phyloP scores from a whole-genome alignment of 108 stramenopile genomes.

The Cylindrotheca fusiformis region DNA sequence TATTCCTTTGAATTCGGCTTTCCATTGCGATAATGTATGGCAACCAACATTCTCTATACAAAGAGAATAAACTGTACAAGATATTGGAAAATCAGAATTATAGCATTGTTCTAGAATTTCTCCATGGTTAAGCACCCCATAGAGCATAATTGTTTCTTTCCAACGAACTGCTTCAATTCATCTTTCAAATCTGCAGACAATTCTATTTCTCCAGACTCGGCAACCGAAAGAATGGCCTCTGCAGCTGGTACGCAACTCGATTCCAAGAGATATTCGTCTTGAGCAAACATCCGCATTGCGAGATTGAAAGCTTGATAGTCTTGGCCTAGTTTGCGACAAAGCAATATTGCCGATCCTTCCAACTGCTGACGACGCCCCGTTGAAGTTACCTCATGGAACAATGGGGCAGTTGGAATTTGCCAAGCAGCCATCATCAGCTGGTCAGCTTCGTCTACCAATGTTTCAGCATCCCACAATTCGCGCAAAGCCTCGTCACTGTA shows the following conservation, averaged over 20 bases:
- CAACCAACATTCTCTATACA: no score
- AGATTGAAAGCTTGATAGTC: constrained; percentile 37
- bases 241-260: constrained; percentile 28
- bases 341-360: constrained; percentile 39
- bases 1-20: no score
- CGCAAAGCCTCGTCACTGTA: constrained; percentile 31
- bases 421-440: constrained; percentile 33
- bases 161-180: neutral
- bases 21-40: no score
- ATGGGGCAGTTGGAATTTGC: constrained; percentile 27
- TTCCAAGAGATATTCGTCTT: constrained; percentile 60
- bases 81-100: no score
- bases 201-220: neutral
- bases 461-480: constrained; percentile 44
- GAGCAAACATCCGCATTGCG: constrained; percentile 55
- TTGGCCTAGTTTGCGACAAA: constrained; percentile 23
- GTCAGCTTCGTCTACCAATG: constrained; percentile 41
- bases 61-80: no score
- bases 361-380: constrained; percentile 55
- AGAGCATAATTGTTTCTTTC: neutral
- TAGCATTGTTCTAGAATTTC: no score
- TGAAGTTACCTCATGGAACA: constrained; percentile 39
- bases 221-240: constrained; percentile 10
- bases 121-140: neutral
- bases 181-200: neutral